phyloP scores from a whole-genome alignment of 768 basidiomycete genomes.

The Lyophyllum shimeji region DNA sequence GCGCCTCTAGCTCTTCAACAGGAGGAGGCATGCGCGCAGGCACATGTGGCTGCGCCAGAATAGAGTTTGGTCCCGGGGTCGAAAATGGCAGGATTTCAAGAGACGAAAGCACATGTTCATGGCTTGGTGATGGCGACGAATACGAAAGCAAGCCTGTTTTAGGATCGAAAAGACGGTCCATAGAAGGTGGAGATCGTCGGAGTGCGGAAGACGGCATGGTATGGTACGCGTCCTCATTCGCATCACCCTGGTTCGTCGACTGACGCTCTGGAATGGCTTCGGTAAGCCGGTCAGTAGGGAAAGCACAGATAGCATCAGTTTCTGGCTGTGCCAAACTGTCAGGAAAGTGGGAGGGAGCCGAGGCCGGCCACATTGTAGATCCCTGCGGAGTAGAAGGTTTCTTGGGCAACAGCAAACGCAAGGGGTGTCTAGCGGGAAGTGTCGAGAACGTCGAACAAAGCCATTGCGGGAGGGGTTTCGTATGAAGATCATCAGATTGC shows the following conservation, averaged over 20 bases:
- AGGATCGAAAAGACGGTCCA: neutral
- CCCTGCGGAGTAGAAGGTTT: neutral
- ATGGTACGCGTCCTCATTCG: neutral
- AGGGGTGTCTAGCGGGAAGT: conserved; percentile 45
- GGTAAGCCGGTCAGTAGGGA: conserved; percentile 4
- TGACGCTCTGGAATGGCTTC: neutral
- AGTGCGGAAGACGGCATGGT: neutral
- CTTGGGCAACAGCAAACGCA: conserved; percentile 40
- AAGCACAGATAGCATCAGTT: conserved; percentile 21
- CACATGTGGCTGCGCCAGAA: conserved; percentile 17
- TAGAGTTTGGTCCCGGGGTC: conserved; percentile 25
- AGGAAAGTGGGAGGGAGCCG: neutral
- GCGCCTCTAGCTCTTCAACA: neutral
- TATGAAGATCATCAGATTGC: conserved; percentile 18
- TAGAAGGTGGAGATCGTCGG: neutral
- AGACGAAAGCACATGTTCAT: conserved; percentile 11
- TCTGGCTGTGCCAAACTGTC: neutral
- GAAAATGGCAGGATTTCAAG: conserved; percentile 24
- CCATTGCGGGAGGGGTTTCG: conserved; percentile 52
- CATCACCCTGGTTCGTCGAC: neutral
- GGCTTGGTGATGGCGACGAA: neutral
- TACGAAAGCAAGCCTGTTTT: neutral
- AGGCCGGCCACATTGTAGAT: neutral
- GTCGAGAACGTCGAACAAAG: conserved; percentile 50
- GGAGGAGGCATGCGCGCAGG: neutral